These are phyloP conservation scores for Chrysoporthe cubensis DNA, from an alignment of 2,329 filamentous ascomycete species.

Conservation along the genomic window DNA sequence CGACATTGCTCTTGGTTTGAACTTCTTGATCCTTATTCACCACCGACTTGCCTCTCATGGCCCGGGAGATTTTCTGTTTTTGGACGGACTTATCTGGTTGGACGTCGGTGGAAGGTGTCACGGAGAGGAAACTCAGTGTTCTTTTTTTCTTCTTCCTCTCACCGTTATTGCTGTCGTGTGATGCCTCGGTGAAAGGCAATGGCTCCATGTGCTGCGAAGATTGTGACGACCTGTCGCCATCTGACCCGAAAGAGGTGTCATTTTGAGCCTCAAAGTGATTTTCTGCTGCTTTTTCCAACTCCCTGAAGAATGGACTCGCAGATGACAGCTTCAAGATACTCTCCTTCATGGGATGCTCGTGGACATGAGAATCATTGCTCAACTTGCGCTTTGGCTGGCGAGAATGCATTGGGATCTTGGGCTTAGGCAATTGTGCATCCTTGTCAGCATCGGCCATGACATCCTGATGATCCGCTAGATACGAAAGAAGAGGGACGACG, in stretches of 20 bases:
- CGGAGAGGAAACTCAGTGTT: constrained; percentile 5
- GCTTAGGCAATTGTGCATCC: not conserved
- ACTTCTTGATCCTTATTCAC: accelerated
- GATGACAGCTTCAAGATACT: constrained; percentile 4
- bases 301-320: not conserved
- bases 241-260: not conserved
- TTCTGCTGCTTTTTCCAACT: not conserved
- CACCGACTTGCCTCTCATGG: not conserved
- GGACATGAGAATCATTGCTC: not conserved
- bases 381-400: not conserved
- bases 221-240: not conserved
- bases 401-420: too few relatives aligned
- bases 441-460: not conserved
- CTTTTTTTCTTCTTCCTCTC: not conserved
- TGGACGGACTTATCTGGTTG: not conserved
- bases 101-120: not conserved
- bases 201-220: not conserved
- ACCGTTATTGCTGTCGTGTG: not conserved
- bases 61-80: not conserved
- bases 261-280: not conserved
- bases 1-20: too few relatives aligned
- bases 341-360: not conserved
- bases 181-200: not conserved
- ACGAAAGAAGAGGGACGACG: not conserved
- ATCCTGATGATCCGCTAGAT: not conserved